phyloP scores from a whole-genome alignment of 768 basidiomycete genomes.

The Terana coerulea region DNA sequence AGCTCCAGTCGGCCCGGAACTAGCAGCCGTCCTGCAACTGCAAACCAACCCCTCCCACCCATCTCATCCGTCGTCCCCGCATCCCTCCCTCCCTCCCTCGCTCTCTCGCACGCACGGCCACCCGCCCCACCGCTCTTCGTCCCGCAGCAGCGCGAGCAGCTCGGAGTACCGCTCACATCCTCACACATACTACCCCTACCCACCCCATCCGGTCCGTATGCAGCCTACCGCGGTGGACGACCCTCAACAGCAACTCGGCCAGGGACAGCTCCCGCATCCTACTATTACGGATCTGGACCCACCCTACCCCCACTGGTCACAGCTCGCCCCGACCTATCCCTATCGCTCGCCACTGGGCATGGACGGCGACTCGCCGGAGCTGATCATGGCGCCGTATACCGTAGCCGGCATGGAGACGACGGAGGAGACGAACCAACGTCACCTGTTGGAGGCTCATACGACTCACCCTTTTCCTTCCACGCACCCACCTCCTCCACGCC shows the following conservation, averaged over 20 bases:
- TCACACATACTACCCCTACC: conserved; percentile 57
- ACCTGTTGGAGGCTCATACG: conserved; percentile 33
- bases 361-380: conserved; percentile 25
- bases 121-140: conserved; percentile 34
- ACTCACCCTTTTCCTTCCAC: conserved; percentile 80
- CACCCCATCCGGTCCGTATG: conserved; percentile 30
- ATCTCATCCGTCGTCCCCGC: conserved; percentile 77
- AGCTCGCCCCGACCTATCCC: conserved; percentile 40
- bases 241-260: conserved; percentile 61
- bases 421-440: conserved; percentile 28
- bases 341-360: conserved; percentile 30
- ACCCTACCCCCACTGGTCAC: conserved; percentile 21
- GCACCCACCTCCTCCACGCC: conserved; percentile 47
- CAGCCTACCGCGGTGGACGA: conserved; percentile 44
- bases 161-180: conserved; percentile 29
- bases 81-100: conserved; percentile 43
- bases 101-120: conserved; percentile 33
- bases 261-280: conserved; percentile 67
- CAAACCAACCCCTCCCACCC: conserved; percentile 64
- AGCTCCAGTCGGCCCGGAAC: conserved; percentile 39
- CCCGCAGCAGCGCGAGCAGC: conserved; percentile 34
- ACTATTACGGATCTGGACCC: conserved; percentile 35
- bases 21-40: conserved; percentile 47
- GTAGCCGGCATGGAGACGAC: conserved; percentile 27
- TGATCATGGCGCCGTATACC: conserved; percentile 23